Conservation (phyloP, 768 basidiomycete genomes). For the Boletus sp. region DNA sequence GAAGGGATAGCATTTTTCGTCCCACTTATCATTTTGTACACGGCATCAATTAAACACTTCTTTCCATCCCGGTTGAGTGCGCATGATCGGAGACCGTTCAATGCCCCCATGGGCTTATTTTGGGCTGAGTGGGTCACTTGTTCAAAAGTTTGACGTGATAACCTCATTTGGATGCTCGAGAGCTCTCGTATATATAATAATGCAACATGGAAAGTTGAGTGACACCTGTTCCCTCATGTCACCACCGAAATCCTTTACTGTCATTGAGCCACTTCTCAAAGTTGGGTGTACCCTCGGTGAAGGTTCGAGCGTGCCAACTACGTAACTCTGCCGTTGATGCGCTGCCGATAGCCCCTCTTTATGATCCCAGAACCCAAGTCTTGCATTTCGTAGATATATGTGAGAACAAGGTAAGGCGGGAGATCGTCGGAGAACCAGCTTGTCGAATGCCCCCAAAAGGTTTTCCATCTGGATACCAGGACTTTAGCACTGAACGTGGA, state of each 20-base stretch:
- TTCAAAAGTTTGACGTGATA: conserved; percentile 2
- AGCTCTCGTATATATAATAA: conserved; percentile 8
- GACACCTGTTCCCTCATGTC: conserved; percentile 7
- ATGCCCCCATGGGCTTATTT: background rate
- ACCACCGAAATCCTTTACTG: conserved; percentile 15
- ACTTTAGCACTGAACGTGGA: conserved; percentile 42
- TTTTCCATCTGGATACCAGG: conserved; percentile 38
- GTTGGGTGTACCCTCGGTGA: conserved; percentile 59
- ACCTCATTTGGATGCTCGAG: conserved; percentile 6
- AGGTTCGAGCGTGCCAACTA: conserved; percentile 37
- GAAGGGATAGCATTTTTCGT: conserved; percentile 7
- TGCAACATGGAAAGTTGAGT: background rate
- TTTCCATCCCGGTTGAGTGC: background rate
- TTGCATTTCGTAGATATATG: conserved; percentile 69
- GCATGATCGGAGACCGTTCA: background rate
- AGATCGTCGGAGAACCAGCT: background rate
- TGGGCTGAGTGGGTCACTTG: conserved; percentile 5
- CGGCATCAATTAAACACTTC: conserved; percentile 15
- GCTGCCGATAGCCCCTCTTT: conserved; percentile 50
- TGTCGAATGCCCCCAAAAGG: conserved; percentile 10
- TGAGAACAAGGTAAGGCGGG: conserved; percentile 15
- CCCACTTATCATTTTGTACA: conserved; percentile 17
- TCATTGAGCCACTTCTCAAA: conserved; percentile 44
- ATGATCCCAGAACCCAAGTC: conserved; percentile 48
- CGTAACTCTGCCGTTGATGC: background rate